These are phyloP conservation scores for Colletotrichum tofieldiae DNA, from an alignment of 2,329 filamentous ascomycete genomes.

Conservation along the genomic window DNA sequence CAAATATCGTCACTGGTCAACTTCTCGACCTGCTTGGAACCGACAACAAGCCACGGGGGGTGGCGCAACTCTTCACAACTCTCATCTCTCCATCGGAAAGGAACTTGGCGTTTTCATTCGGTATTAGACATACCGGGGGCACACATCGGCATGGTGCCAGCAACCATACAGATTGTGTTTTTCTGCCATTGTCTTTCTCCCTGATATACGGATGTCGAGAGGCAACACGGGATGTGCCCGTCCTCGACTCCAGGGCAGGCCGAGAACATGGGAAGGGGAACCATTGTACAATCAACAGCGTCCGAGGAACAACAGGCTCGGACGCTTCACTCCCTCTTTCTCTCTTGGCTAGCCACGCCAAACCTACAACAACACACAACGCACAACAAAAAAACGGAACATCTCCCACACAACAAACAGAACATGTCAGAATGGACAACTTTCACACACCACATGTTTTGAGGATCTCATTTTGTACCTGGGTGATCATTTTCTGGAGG, in stretches of 20 bases:
- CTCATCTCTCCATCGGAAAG: constrained; percentile 31
- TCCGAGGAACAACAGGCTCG: constrained; percentile 28
- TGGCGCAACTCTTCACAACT: constrained; percentile 32
- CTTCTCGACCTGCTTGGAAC: constrained; percentile 35
- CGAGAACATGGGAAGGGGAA: constrained; percentile 23
- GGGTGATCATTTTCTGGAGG: constrained; percentile 18
- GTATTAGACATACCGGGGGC: constrained; percentile 34
- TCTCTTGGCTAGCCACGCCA: constrained; percentile 15
- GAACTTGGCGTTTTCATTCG: constrained; percentile 34
- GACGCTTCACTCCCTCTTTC: background rate
- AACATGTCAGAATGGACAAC: constrained; percentile 38
- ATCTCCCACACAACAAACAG: constrained; percentile 32
- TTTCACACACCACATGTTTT: constrained; percentile 51
- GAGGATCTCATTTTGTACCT: constrained; percentile 30
- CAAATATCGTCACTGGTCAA: constrained; percentile 34
- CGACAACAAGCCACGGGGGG: constrained; percentile 16
- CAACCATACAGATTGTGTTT: constrained; percentile 39
- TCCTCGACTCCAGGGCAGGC: constrained; percentile 41
- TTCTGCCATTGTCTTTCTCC: constrained; percentile 23
- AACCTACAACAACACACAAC: constrained; percentile 9
- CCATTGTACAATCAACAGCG: background rate
- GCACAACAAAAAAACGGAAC: constrained; percentile 21
- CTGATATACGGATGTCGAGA: constrained; percentile 37
- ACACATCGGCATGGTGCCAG: constrained; percentile 29
- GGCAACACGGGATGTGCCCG: constrained; percentile 30